Base-by-base conservation (phyloP, 495 filamentous ascomycete species). In the Staphylotrichum tortipilum region DNA sequence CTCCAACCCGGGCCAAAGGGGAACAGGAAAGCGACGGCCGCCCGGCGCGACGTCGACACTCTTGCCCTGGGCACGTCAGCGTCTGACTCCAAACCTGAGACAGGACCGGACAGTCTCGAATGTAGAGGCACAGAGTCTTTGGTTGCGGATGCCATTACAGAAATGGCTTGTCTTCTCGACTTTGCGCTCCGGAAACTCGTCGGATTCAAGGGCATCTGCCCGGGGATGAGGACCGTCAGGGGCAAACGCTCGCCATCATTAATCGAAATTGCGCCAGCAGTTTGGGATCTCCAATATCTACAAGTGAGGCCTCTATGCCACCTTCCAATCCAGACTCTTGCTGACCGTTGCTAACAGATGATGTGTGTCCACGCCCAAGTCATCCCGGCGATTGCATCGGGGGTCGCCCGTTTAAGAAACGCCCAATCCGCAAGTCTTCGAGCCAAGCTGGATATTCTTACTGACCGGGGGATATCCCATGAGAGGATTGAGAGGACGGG, bases 241-340 rank as follows among this genome's bases (percentile, higher is more conserved):
- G 51, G 49, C 2, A 47, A 38, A 17, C 17, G 6, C 9, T 49
- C 38, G 4, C 64, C 63, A 3, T 59, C 70, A 4, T 41, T 74
- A n/a, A 61, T 72, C 2, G 65, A 69, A 6, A 53, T 74, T 35
- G 71, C 71, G 7, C 71, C 71, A 18, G 60, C 65, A 41, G 66
- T 73, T 5, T 74, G 70, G 69, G 69, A 74, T 43, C 58, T 66
- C 23, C 61, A 51, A 5, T 72, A 74, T 50, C 60, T 70, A 3
- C 59, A 67, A 60, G 71, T 64, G 49, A 52, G 52, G 18, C 12
- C 3, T 0, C 1, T 28, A 14, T 11, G n/a, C n/a, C n/a, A n/a
- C n/a, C n/a, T n/a, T n/a, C n/a, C n/a, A n/a, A n/a, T 43, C 9
- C 7, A 8, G 2, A 37, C 0, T n/a, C 7, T 9, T n/a, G 18